These are phyloP conservation scores for Nicotiana noctiflora DNA, from an alignment of 257 asterid genomes.

Conservation along the genomic window DNA sequence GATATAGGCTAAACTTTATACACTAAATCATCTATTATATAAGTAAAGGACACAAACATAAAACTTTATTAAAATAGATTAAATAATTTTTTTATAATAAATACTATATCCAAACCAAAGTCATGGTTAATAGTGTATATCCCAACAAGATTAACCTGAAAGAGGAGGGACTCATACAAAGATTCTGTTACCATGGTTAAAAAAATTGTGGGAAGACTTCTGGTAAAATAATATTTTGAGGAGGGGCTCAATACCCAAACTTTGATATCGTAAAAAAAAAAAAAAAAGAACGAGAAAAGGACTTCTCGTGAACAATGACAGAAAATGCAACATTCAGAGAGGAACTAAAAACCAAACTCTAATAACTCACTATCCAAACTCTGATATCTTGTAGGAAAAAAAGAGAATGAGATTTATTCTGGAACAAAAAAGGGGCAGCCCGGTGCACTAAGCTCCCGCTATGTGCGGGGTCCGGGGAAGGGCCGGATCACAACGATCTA, in stretches of 20 bases:
- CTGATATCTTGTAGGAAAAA: background rate
- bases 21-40: too few species aligned
- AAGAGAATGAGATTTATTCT: background rate
- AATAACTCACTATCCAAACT: background rate
- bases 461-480: too few species aligned
- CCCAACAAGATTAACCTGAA: background rate
- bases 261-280: background rate
- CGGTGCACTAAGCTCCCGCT: too few species aligned
- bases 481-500: too few species aligned
- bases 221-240: background rate
- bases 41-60: too few species aligned
- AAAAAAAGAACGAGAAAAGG: background rate
- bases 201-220: background rate
- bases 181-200: background rate
- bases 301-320: background rate
- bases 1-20: too few species aligned
- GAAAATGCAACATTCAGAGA: background rate
- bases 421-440: too few species aligned
- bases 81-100: too few species aligned
- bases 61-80: too few species aligned
- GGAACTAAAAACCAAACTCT: background rate
- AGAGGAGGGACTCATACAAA: background rate
- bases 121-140: too few species aligned
- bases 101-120: too few species aligned
- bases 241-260: background rate